phyloP scores from a whole-genome alignment of 2,329 filamentous ascomycete genomes.

The Xylariaceae sp. region DNA sequence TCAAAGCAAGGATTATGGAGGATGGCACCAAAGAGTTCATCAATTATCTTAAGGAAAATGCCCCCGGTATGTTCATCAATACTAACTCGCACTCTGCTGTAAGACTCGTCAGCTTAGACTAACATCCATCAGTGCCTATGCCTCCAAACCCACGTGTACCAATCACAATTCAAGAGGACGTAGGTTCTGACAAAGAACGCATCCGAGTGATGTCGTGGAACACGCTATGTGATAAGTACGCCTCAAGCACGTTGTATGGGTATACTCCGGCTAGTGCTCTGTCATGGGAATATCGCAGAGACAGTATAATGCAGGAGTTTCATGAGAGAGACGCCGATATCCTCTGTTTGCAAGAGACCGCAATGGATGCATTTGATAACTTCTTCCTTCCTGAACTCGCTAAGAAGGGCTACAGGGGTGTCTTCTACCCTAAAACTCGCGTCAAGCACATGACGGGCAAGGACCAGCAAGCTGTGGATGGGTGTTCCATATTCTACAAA shows the following conservation, averaged over 20 bases:
- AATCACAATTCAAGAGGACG: conserved; percentile 77
- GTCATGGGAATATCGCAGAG: conserved; percentile 84
- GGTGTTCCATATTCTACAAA: conserved; percentile 97
- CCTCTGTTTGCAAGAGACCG: conserved; percentile 91
- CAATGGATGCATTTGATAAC: conserved; percentile 88
- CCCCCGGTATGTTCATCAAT: conserved; percentile 70
- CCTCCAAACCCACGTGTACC: conserved; percentile 79
- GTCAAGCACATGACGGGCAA: conserved; percentile 91
- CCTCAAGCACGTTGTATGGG: conserved; percentile 83
- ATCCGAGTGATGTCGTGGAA: conserved; percentile 94
- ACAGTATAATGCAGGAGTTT: conserved; percentile 84
- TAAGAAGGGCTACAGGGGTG: conserved; percentile 88
- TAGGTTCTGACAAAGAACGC: conserved; percentile 65
- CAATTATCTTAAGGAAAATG: conserved; percentile 80
- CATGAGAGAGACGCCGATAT: conserved; percentile 83
- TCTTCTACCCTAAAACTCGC: conserved; percentile 89
- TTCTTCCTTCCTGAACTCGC: conserved; percentile 89
- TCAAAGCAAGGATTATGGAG: conserved; percentile 85
- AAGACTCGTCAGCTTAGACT: neutral
- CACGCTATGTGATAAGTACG: conserved; percentile 92
- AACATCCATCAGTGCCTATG: conserved; percentile 66
- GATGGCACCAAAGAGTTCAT: conserved; percentile 87
- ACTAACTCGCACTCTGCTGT: neutral
- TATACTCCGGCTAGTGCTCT: conserved; percentile 86
- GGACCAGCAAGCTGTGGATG: conserved; percentile 89